phyloP scores from a whole-genome alignment of 2,329 filamentous ascomycete genomes.

The Arthrobotrys sphaeroides region DNA sequence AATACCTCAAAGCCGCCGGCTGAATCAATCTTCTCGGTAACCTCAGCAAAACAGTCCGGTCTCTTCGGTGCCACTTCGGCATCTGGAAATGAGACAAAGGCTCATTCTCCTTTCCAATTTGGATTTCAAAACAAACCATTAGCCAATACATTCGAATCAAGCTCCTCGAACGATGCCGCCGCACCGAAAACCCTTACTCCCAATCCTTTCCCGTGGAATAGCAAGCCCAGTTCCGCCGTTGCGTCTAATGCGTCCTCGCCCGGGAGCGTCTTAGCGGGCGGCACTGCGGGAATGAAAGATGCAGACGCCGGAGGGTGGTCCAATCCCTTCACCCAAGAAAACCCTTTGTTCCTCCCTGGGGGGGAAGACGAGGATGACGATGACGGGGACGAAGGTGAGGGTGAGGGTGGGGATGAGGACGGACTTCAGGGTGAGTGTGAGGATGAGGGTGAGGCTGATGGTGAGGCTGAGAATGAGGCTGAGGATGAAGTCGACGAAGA shows the following conservation, averaged over 20 bases:
- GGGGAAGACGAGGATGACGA: conserved; percentile 55
- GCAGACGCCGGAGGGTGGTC: conserved; percentile 30
- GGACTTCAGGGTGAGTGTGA: conserved; percentile 7
- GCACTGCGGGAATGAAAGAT: conserved; percentile 48
- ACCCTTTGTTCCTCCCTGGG: conserved; percentile 51
- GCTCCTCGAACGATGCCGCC: background rate
- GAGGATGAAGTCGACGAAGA: conserved; percentile 9
- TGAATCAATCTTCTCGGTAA: conserved; percentile 4
- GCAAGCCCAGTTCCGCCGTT: conserved; percentile 43
- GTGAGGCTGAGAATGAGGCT: conserved; percentile 53
- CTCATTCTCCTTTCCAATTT: conserved; percentile 17
- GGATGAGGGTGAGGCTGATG: conserved; percentile 32
- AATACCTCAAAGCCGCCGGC: background rate
- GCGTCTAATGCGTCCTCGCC: conserved; percentile 49
- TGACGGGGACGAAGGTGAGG: conserved; percentile 47
- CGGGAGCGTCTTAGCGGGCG: conserved; percentile 40
- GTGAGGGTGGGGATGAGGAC: conserved; percentile 10
- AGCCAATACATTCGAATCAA: conserved; percentile 23
- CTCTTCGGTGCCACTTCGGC: conserved; percentile 21
- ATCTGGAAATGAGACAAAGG: conserved; percentile 4
- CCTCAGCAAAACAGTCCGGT: conserved; percentile 14
- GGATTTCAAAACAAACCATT: conserved; percentile 18
- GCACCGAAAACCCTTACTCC: conserved; percentile 6
- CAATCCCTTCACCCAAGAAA: conserved; percentile 49
- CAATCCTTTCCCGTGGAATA: conserved; percentile 34